Conservation (phyloP, 345 rosid genomes). For the Populus davidiana region DNA sequence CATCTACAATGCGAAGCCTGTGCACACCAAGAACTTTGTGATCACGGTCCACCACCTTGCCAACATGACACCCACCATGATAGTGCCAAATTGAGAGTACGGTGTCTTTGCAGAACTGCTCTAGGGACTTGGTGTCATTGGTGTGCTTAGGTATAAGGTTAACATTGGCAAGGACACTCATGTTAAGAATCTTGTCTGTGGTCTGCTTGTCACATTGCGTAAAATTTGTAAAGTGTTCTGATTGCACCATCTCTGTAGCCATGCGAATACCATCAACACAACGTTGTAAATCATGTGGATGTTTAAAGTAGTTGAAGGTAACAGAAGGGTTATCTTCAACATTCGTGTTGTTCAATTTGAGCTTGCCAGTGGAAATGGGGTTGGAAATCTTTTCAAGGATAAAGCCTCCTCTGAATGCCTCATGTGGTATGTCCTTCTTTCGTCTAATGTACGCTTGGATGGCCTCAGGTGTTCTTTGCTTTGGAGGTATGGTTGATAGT, state of each 20-base stretch:
- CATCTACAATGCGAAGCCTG: conserved; percentile 78
- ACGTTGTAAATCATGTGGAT: conserved; percentile 63
- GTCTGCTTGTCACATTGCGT: conserved; percentile 48
- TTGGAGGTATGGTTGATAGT: conserved; percentile 66
- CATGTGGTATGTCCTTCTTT: conserved; percentile 59
- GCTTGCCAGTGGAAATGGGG: conserved; percentile 70
- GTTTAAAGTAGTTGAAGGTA: conserved; percentile 86
- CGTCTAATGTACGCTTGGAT: conserved; percentile 47
- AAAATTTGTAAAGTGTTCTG: conserved; percentile 59
- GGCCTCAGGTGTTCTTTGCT: conserved; percentile 65
- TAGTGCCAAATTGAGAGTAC: conserved; percentile 97
- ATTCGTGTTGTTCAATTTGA: conserved; percentile 60
- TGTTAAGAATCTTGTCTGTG: conserved; percentile 60
- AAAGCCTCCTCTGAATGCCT: conserved; percentile 91
- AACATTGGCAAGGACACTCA: conserved; percentile 67
- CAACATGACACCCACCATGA: conserved; percentile 91
- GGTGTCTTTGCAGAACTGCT: conserved; percentile 93
- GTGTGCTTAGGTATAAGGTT: conserved; percentile 69
- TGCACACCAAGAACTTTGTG: conserved; percentile 59
- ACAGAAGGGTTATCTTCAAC: conserved; percentile 78
- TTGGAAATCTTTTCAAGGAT: conserved; percentile 75
- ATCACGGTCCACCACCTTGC: conserved; percentile 61
- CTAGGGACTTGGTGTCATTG: conserved; percentile 77
- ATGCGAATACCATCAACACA: conserved; percentile 72
- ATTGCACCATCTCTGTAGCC: conserved; percentile 56